Evolutionary conservation across 345 rosid genomes (phyloP).

Genomic region (Lumnitzera littorea): DNA sequence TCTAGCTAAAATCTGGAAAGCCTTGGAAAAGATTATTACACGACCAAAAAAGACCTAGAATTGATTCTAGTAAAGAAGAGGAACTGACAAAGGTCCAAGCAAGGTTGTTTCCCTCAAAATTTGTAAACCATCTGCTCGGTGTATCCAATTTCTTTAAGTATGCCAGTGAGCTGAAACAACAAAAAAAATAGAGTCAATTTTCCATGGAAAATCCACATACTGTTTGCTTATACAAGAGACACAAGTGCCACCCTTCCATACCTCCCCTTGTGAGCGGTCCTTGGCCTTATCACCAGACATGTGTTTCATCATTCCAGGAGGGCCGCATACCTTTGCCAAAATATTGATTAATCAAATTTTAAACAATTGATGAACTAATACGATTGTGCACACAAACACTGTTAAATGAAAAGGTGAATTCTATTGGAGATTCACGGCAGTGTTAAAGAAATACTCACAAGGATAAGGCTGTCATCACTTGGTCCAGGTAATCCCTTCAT

Average conservation of each 20-base stretch:
- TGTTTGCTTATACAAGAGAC: neutral
- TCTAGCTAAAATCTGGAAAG: too few species aligned
- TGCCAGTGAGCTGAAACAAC: constrained; percentile 58
- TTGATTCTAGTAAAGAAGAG: too few species aligned
- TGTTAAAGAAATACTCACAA: constrained; percentile 37
- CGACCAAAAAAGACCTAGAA: too few species aligned
- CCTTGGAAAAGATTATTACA: too few species aligned
- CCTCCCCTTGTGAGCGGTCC: constrained; percentile 92
- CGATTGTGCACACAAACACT: too few species aligned
- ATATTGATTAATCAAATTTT: too few species aligned
- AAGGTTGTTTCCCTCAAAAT: constrained; percentile 30
- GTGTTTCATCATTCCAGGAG: constrained; percentile 94
- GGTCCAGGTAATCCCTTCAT: constrained; percentile 81
- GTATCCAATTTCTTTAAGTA: constrained; percentile 82
- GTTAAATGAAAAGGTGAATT: neutral
- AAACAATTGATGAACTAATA: too few species aligned
- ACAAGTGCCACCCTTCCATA: constrained; percentile 15
- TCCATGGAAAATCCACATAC: neutral
- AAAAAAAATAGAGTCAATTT: constrained; percentile 2
- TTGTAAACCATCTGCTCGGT: constrained; percentile 92
- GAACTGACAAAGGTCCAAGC: too few species aligned
- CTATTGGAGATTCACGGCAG: neutral
- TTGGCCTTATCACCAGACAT: constrained; percentile 88
- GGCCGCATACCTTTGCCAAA: constrained; percentile 76
- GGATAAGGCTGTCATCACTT: constrained; percentile 71